phyloP scores from a whole-genome alignment of 306 rosid species.

The Cucurbita maxima region DNA sequence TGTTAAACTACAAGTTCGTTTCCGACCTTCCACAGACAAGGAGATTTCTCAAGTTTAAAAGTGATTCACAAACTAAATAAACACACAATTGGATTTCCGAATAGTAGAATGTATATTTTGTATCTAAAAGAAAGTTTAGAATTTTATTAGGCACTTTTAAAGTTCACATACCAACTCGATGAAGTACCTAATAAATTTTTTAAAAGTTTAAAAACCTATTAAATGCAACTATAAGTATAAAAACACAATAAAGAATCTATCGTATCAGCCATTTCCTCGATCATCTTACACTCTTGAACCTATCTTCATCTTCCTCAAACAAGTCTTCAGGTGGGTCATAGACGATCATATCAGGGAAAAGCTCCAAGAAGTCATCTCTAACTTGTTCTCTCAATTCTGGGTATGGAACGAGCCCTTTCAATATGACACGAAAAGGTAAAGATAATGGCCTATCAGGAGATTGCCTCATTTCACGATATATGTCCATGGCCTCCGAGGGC shows the following conservation, averaged over 20 bases:
- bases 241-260: background rate
- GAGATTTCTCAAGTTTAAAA: no score
- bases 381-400: constrained; percentile 74
- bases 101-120: no score
- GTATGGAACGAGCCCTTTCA: constrained; percentile 77
- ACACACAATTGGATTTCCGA: background rate
- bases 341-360: constrained; percentile 73
- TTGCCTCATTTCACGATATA: constrained; percentile 64
- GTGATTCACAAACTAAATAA: background rate
- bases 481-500: constrained; percentile 62
- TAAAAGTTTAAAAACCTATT: background rate
- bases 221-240: background rate
- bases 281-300: constrained; percentile 17
- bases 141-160: background rate
- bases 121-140: background rate
- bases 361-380: constrained; percentile 64
- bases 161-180: background rate
- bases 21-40: background rate
- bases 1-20: background rate
- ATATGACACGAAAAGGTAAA: constrained; percentile 66
- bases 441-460: constrained; percentile 83
- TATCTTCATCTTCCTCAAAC: constrained; percentile 50
- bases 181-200: background rate
- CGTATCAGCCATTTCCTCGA: background rate
- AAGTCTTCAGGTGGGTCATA: constrained; percentile 91